These are phyloP conservation scores for Cryptococcus maquisensis DNA, from an alignment of 1,284 basidiomycete species.

Conservation along the genomic window DNA sequence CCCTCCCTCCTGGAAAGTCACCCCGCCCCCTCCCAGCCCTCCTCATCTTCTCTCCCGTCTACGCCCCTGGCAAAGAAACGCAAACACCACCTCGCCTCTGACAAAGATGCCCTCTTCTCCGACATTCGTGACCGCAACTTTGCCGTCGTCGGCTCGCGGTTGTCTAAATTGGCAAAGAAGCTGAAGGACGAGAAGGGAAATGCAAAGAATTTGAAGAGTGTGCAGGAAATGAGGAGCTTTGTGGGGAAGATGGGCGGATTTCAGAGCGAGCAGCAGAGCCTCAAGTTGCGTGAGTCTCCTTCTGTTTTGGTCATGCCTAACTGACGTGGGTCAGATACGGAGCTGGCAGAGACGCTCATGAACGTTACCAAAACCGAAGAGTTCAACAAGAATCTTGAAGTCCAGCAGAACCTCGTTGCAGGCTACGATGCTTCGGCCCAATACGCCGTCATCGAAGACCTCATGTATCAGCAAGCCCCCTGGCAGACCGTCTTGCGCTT, in stretches of 20 bases:
- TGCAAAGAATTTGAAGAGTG: constrained; percentile 61
- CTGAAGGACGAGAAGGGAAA: constrained; percentile 78
- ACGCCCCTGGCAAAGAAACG: constrained; percentile 65
- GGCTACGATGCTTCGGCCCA: constrained; percentile 77
- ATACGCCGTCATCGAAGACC: constrained; percentile 73
- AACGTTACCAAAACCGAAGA: constrained; percentile 77
- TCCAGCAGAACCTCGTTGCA: constrained; percentile 93
- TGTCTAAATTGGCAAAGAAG: constrained; percentile 76
- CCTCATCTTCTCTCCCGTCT: constrained; percentile 49
- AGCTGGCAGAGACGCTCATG: constrained; percentile 85
- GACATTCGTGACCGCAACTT: constrained; percentile 92
- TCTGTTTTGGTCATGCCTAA: not conserved
- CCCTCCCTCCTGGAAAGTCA: constrained; percentile 64
- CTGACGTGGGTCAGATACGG: constrained; percentile 65
- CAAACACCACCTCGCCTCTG: constrained; percentile 73
- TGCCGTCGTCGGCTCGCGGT: constrained; percentile 76
- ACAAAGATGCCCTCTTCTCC: constrained; percentile 74
- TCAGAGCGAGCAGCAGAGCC: constrained; percentile 82
- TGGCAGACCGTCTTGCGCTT: constrained; percentile 72
- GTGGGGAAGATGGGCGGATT: constrained; percentile 89
- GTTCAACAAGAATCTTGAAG: constrained; percentile 88
- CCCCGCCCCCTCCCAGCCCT: constrained; percentile 46
- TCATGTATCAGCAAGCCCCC: constrained; percentile 78
- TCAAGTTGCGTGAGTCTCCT: constrained; percentile 69
- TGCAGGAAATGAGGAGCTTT: constrained; percentile 88